Evolutionary conservation across 2,329 filamentous ascomycete species (phyloP).

Genomic region (Pseudopyricularia javanii): DNA sequence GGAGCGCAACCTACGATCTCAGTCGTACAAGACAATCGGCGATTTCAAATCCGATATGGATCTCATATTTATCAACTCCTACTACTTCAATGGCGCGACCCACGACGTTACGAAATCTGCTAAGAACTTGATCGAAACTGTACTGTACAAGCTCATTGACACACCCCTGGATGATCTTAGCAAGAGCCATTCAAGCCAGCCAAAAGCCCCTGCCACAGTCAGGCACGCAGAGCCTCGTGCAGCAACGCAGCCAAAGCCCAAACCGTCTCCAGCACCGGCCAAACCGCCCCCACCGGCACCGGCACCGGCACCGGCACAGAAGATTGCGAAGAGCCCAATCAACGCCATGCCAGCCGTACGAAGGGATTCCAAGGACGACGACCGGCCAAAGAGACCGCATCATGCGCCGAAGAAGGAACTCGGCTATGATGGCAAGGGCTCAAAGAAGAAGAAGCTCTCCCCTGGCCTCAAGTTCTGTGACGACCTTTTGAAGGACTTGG

Average conservation of each 20-base stretch:
- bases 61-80: constrained; percentile 67
- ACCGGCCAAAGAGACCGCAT: constrained; percentile 83
- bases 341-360: constrained; percentile 66
- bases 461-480: constrained; percentile 86
- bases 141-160: constrained; percentile 32
- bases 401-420: constrained; percentile 84
- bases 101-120: constrained; percentile 58
- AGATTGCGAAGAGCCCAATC: constrained; percentile 19
- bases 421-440: constrained; percentile 71
- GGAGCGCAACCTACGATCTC: constrained; percentile 64
- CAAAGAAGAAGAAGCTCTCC: constrained; percentile 85
- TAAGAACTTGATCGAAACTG: constrained; percentile 40
- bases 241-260: constrained; percentile 19
- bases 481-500: constrained; percentile 64
- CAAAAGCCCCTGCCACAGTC: constrained; percentile 38
- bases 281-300: constrained; percentile 2
- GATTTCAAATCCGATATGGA: constrained; percentile 64
- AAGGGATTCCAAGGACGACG: constrained; percentile 68
- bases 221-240: constrained; percentile 32
- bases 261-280: constrained; percentile 14
- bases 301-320: constrained; percentile 16
- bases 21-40: constrained; percentile 55
- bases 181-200: constrained; percentile 18
- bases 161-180: constrained; percentile 30
- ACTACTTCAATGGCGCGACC: constrained; percentile 68